Conservation (phyloP, 768 basidiomycete species). For the Hypsizygus marmoreus region DNA sequence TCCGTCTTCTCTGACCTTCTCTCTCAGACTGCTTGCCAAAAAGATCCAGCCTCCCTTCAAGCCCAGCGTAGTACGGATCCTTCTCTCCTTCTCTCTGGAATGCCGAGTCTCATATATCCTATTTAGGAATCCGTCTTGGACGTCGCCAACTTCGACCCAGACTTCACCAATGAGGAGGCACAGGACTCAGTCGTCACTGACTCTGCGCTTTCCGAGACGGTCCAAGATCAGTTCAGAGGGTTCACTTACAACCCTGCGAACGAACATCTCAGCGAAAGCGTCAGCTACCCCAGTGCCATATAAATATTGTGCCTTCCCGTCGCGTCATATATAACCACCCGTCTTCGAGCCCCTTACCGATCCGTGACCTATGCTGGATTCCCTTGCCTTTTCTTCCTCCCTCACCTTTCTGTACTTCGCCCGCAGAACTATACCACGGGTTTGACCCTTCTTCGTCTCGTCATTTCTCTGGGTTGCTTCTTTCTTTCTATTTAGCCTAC, state of each 20-base stretch:
- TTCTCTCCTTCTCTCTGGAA: not conserved
- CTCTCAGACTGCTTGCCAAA: slow-evolving; percentile 73
- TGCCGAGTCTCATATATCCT: slow-evolving; percentile 6
- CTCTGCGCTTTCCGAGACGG: slow-evolving; percentile 89
- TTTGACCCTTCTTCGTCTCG: too few relatives aligned
- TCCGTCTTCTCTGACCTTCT: slow-evolving; percentile 1
- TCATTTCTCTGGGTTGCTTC: too few relatives aligned
- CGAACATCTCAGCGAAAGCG: slow-evolving; percentile 84
- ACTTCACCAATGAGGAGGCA: slow-evolving; percentile 95
- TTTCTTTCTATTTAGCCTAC: too few relatives aligned
- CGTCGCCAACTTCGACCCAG: slow-evolving; percentile 95
- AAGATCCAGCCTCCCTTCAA: slow-evolving; percentile 98
- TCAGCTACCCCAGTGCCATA: slow-evolving; percentile 59
- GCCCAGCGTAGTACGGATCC: slow-evolving; percentile 80
- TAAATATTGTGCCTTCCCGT: slow-evolving; percentile 1
- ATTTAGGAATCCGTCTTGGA: slow-evolving; percentile 86
- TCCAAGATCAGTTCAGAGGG: slow-evolving; percentile 93
- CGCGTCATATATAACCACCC: not conserved
- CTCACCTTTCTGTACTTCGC: too few relatives aligned
- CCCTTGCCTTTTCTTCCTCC: too few relatives aligned
- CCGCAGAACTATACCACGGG: too few relatives aligned
- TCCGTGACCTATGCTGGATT: too few relatives aligned
- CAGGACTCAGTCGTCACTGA: slow-evolving; percentile 96
- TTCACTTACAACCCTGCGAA: slow-evolving; percentile 89
- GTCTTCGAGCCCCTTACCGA: not conserved